A percentile compares a stretch with the other conserved stretches of the same genome.
phyloP scores from a whole-genome alignment of 768 basidiomycete genomes.

The Royoungia palumana region DNA sequence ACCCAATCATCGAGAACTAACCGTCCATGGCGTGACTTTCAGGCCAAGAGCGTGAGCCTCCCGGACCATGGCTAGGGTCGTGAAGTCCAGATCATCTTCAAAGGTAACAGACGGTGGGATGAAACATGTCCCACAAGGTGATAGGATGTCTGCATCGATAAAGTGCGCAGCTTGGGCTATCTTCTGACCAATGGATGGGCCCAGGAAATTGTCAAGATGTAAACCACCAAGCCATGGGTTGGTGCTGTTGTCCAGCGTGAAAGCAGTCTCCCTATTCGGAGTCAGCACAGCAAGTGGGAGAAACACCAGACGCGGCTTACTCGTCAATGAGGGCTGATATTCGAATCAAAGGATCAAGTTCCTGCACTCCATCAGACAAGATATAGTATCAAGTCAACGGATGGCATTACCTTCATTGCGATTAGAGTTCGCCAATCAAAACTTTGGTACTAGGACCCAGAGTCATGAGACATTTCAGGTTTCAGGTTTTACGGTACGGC shows the following conservation, averaged over 20 bases:
- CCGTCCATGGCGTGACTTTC: conserved; percentile 72
- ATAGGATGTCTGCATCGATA: conserved; percentile 64
- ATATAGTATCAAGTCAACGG: neutral
- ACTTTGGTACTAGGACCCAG: conserved; percentile 61
- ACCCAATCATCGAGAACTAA: conserved; percentile 29
- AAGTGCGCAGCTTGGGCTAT: conserved; percentile 67
- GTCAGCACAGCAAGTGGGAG: neutral
- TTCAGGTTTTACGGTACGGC: conserved; percentile 20
- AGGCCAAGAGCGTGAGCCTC: conserved; percentile 62
- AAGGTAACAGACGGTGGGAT: conserved; percentile 44
- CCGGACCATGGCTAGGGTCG: conserved; percentile 65
- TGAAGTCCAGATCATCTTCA: conserved; percentile 50
- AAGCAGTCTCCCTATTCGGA: conserved; percentile 37
- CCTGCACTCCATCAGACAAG: conserved; percentile 31
- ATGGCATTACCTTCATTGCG: conserved; percentile 55
- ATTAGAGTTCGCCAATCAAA: conserved; percentile 79
- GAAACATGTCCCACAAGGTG: conserved; percentile 47
- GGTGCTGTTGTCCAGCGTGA: conserved; percentile 39
- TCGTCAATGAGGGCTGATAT: conserved; percentile 66
- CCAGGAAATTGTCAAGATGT: conserved; percentile 59
- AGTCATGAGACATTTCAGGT: neutral
- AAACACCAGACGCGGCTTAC: conserved; percentile 36
- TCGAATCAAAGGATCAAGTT: conserved; percentile 51
- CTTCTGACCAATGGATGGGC: conserved; percentile 51
- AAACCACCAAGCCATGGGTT: conserved; percentile 72